Conservation (phyloP, 2,329 filamentous ascomycete genomes). For the Fusarium sp. region DNA sequence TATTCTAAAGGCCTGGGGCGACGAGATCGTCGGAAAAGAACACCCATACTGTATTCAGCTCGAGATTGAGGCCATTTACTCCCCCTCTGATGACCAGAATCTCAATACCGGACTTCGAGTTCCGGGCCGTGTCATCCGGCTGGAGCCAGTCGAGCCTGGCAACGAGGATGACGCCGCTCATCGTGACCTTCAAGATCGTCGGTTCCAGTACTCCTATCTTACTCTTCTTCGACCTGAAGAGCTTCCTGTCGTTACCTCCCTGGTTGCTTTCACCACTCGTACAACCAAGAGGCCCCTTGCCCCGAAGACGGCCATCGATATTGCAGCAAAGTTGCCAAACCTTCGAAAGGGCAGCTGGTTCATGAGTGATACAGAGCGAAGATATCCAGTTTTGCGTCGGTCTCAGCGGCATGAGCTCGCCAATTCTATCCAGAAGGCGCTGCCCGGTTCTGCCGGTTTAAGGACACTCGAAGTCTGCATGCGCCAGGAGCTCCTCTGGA, state of each 20-base stretch:
- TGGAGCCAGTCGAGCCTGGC: slow-evolving; percentile 24
- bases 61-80: slow-evolving; percentile 27
- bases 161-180: slow-evolving; percentile 10
- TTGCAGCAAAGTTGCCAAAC: slow-evolving; percentile 29
- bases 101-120: slow-evolving; percentile 7
- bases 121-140: slow-evolving; percentile 21
- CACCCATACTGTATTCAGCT: slow-evolving; percentile 28
- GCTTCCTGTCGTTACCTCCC: slow-evolving; percentile 19
- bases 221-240: slow-evolving; percentile 13
- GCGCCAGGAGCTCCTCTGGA: slow-evolving; percentile 33
- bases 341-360: slow-evolving; percentile 22
- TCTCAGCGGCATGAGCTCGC: slow-evolving; percentile 20
- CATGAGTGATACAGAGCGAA: slow-evolving; percentile 26
- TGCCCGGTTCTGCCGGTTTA: slow-evolving; percentile 17
- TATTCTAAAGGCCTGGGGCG: slow-evolving; percentile 34
- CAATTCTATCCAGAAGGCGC: slow-evolving; percentile 17
- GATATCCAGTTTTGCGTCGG: slow-evolving; percentile 28
- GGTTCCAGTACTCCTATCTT: slow-evolving; percentile 32
- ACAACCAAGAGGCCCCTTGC: slow-evolving; percentile 22
- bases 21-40: slow-evolving; percentile 10
- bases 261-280: slow-evolving; percentile 21
- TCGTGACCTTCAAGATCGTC: slow-evolving; percentile 28
- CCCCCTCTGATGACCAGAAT: slow-evolving; percentile 22
- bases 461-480: slow-evolving; percentile 28
- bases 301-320: slow-evolving; percentile 21